Conservation (phyloP, 169 alveolate species). For the Perkinsus chesapeaki region DNA sequence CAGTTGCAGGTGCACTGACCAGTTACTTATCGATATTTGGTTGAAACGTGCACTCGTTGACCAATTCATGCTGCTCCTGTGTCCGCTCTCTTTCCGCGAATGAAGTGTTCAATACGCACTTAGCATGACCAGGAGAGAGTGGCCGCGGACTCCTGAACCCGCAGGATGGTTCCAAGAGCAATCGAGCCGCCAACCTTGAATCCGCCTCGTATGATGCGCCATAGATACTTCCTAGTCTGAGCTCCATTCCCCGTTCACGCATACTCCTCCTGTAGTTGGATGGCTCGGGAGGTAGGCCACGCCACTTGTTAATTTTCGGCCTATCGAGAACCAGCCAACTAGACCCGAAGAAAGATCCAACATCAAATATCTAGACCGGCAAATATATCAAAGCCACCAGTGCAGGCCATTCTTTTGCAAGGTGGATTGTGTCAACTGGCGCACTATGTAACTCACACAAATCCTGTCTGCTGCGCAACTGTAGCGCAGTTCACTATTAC, state of each 20-base stretch:
- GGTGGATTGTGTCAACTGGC: too few species aligned
- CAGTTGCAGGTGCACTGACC: not conserved
- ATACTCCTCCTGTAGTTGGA: not conserved
- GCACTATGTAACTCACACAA: too few species aligned
- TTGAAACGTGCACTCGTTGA: not conserved
- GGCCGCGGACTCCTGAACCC: not conserved
- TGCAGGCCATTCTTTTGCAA: too few species aligned
- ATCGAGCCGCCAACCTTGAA: not conserved
- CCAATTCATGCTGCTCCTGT: not conserved
- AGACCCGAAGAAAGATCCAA: too few species aligned
- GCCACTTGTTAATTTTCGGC: not conserved
- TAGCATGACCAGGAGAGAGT: not conserved
- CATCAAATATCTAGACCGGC: too few species aligned
- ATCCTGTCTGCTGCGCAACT: too few species aligned
- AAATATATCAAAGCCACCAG: too few species aligned
- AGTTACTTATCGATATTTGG: not conserved
- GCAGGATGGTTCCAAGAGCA: not conserved
- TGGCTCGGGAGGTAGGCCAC: not conserved
- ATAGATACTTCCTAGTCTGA: too few species aligned
- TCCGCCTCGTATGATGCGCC: not conserved
- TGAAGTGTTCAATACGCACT: not conserved
- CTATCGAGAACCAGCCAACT: not conserved
- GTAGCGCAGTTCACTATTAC: too few species aligned
- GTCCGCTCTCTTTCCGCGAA: not conserved
- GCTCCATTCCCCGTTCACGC: not conserved